phyloP scores from a whole-genome alignment of 306 rosid genomes.

The Purshia tridentata region DNA sequence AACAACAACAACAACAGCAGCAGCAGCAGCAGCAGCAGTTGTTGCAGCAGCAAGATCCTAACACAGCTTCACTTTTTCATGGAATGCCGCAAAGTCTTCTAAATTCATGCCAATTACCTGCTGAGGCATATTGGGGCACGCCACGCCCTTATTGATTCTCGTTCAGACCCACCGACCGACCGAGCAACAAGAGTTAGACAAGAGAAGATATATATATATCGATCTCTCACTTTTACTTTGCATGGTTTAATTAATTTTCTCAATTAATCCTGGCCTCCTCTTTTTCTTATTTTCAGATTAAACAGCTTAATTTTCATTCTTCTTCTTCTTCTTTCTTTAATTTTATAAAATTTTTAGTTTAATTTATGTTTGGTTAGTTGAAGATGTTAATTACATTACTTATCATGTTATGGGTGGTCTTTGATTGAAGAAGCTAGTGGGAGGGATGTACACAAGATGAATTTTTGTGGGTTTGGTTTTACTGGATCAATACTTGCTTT shows the following conservation, averaged over 20 bases:
- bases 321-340: constrained; percentile 23
- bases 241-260: not conserved
- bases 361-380: constrained; percentile 28
- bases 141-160: constrained; percentile 64
- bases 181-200: not conserved
- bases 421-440: constrained; percentile 45
- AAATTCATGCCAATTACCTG: constrained; percentile 76
- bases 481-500: constrained; percentile 9
- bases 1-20: too few species aligned
- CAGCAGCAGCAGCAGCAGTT: constrained; percentile 39
- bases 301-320: constrained; percentile 20
- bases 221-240: constrained; percentile 4
- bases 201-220: not conserved
- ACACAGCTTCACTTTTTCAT: constrained; percentile 48
- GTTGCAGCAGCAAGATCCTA: constrained; percentile 43
- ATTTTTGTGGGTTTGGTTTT: constrained; percentile 36
- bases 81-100: constrained; percentile 83
- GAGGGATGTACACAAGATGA: constrained; percentile 49
- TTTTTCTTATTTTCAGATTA: not conserved
- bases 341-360: constrained; percentile 36
- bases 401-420: constrained; percentile 13
- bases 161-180: not conserved
- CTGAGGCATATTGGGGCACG: constrained; percentile 75
- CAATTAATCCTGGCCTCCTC: not conserved
- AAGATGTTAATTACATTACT: constrained; percentile 32